Percentiles rank a stretch among this genome's conserved stretches.
Conservation (phyloP, 495 filamentous ascomycete genomes). For the Aspergillus ostianus region DNA sequence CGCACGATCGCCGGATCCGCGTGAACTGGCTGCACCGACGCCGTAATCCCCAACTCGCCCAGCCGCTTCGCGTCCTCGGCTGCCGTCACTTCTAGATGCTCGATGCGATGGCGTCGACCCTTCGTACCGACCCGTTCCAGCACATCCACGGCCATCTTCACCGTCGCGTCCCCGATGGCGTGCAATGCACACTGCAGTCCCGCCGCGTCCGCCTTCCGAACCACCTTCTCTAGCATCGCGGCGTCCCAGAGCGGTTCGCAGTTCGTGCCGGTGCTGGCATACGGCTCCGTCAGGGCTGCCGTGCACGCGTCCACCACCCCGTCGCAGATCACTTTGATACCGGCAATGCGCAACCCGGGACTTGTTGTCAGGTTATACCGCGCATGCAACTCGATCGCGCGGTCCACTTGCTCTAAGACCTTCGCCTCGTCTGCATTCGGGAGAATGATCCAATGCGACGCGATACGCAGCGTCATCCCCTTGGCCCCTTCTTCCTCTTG, state of each 20-base stretch:
- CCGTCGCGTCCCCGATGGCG: constrained; percentile 61
- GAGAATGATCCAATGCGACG: constrained; percentile 59
- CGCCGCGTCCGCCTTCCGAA: constrained; percentile 47
- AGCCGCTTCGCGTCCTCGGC: constrained; percentile 52
- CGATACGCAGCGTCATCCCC: constrained; percentile 49
- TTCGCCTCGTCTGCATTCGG: constrained; percentile 41
- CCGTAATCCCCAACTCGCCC: constrained; percentile 56
- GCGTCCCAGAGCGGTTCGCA: constrained; percentile 52
- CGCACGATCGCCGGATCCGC: constrained; percentile 60
- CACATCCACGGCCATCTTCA: constrained; percentile 52
- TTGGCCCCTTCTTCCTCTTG: constrained; percentile 20
- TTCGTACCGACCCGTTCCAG: constrained; percentile 31
- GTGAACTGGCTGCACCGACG: constrained; percentile 64
- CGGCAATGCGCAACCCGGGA: constrained; percentile 57
- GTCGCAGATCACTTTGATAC: constrained; percentile 70
- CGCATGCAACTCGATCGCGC: constrained; percentile 53
- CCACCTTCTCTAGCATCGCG: constrained; percentile 47
- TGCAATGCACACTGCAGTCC: constrained; percentile 61
- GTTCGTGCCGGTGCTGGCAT: constrained; percentile 35
- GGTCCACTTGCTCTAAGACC: constrained; percentile 54
- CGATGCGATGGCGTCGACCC: constrained; percentile 54
- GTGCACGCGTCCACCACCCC: constrained; percentile 68
- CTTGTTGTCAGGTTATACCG: constrained; percentile 45
- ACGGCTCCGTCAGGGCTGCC: constrained; percentile 59
- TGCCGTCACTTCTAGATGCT: constrained; percentile 59